Evolutionary conservation across 345 rosid species (phyloP).

Genomic region (Lumnitzera littorea): DNA sequence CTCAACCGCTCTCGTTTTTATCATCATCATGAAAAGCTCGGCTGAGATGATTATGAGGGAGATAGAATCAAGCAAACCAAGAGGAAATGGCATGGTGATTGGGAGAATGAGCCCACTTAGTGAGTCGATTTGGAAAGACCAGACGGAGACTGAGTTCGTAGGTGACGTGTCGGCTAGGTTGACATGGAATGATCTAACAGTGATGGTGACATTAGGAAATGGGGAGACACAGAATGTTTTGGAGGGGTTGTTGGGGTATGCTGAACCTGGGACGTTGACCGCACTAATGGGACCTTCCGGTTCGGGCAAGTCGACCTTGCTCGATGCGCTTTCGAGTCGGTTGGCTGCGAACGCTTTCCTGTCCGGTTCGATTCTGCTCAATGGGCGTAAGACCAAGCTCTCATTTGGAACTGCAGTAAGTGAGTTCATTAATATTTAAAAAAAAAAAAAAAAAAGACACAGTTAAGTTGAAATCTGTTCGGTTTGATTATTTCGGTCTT

Average conservation of each 20-base stretch:
- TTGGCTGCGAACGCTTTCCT: constrained; percentile 91
- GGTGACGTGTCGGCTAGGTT: constrained; percentile 93
- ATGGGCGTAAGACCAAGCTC: constrained; percentile 90
- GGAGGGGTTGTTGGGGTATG: constrained; percentile 81
- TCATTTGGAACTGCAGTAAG: constrained; percentile 94
- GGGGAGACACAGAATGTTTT: constrained; percentile 79
- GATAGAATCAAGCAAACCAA: too few relatives aligned
- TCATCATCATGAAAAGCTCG: too few relatives aligned
- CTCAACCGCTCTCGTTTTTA: too few relatives aligned
- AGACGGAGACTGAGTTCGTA: constrained; percentile 36
- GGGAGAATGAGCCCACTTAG: background rate
- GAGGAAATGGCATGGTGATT: too few relatives aligned
- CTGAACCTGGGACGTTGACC: constrained; percentile 80
- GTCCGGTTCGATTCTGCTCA: constrained; percentile 80
- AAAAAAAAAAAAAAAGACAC: too few relatives aligned
- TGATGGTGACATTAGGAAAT: constrained; percentile 62
- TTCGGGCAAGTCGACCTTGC: constrained; percentile 89
- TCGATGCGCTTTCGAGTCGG: constrained; percentile 92
- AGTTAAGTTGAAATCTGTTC: too few relatives aligned
- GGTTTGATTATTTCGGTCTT: too few relatives aligned
- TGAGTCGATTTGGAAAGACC: constrained; percentile 57
- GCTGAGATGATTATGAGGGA: too few relatives aligned
- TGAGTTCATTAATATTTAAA: constrained; percentile 4
- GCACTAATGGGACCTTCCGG: constrained; percentile 99
- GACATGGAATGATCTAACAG: constrained; percentile 93